Evolutionary conservation across 2,329 filamentous ascomycete species (phyloP), one percentile per base, ranked within the genome.

Genomic region (Pyricularia pennisetigena): DNA sequence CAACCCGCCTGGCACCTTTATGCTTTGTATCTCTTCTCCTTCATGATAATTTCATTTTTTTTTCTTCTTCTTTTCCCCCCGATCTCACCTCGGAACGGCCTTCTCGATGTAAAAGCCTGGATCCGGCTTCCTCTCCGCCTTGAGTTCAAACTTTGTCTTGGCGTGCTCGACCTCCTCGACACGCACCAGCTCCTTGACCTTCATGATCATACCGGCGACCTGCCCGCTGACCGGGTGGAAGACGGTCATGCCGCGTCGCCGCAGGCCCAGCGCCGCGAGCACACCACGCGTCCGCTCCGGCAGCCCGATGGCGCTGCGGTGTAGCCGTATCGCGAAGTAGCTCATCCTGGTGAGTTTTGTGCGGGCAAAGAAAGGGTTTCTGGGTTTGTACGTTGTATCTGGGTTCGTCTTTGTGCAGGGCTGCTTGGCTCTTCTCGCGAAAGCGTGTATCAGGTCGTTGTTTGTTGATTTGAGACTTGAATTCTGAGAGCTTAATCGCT

Each of bases 301-400:
- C 64, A 97, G 88, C 70, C 94, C 94, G 79, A 97, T 97, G 74
- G 90, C 90, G 69, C 90, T 94, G 76, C 94, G 92, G 80, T 95
- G 87, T 69, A 97, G 90, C 65, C 93, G 97, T 78, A 97, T 92
- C 76, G 92, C 90, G 85, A 97, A 97, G 84, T 86, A 97, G 69
- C 88, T 83, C 90, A 93, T 93, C 20, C 12, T 59, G 14, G 14
- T 1, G 14, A 3, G 14, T 8, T 65, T 49, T 67, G n/a, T 26
- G 3, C 24, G n/a, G n/a, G n/a, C n/a, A n/a, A n/a, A n/a, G 12
- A 35, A 3, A 5, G 5, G 2, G 12, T 14, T 12, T 26, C 4
- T 35, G 24, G 32, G 6, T 59, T 10, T 23, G 10, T 62, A 29
- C 16, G 20, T 61, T 16, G 59, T 62, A 28, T 62, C 24, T 29